Percentiles rank a stretch among this genome's conserved stretches.
Conservation (phyloP, 371 early-diverging fungal genomes). For the Apophysomyces elegans region DNA sequence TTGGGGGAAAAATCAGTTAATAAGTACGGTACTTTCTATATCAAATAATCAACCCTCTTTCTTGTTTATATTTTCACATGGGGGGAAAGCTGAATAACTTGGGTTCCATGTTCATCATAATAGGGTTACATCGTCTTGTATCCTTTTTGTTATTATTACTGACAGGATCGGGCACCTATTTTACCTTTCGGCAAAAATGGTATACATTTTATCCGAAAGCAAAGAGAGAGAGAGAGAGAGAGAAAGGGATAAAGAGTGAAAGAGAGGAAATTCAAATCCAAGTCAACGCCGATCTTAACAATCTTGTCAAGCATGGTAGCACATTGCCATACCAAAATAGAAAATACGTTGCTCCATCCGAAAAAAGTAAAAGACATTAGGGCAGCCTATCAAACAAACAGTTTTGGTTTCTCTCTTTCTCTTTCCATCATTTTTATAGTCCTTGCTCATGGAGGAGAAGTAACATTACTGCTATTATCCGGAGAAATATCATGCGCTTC, state of each 20-base stretch:
- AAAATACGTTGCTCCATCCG: too few species aligned
- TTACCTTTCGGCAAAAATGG: background rate
- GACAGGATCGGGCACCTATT: conserved; percentile 3
- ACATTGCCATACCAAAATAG: background rate
- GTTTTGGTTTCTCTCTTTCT: too few species aligned
- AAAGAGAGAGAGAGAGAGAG: background rate
- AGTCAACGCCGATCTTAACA: conserved; percentile 1
- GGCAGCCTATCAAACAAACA: too few species aligned
- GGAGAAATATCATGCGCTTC: background rate
- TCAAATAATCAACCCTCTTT: too few species aligned
- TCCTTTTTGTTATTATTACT: background rate
- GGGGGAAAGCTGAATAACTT: background rate
- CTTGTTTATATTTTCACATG: background rate
- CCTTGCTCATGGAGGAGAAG: background rate
- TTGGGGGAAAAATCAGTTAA: too few species aligned
- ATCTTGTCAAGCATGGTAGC: background rate
- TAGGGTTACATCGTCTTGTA: background rate
- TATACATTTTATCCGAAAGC: background rate
- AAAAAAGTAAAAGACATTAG: too few species aligned
- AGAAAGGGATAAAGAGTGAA: background rate
- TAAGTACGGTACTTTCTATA: too few species aligned
- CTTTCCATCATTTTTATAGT: too few species aligned
- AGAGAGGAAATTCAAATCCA: background rate
- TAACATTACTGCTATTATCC: background rate
- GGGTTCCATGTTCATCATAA: background rate